These are phyloP conservation scores for Fraxinus sp. DNA, from an alignment of 305 asterid species.

Conservation along the genomic window DNA sequence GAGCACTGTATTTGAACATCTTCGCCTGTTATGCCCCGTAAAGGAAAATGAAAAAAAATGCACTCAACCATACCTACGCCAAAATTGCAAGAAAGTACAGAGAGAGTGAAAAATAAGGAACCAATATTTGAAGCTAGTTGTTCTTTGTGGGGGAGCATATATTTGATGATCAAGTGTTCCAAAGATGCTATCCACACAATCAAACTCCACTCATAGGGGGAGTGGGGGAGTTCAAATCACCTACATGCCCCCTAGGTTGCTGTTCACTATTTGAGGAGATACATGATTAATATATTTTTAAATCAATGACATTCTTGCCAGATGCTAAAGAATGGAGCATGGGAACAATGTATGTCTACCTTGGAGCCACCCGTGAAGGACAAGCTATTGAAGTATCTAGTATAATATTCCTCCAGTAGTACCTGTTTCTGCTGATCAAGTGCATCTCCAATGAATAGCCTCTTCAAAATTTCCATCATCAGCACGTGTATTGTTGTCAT, in stretches of 20 bases:
- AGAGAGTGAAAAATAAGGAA: background rate
- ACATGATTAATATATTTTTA: background rate
- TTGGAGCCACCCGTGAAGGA: constrained; percentile 77
- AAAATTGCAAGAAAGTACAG: background rate
- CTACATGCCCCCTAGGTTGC: background rate
- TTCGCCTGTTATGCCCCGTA: background rate
- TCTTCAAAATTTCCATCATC: constrained; percentile 33
- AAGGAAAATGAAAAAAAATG: background rate
- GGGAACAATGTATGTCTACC: constrained; percentile 85
- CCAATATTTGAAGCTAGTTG: background rate
- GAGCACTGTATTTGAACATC: background rate
- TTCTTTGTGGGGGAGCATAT: background rate
- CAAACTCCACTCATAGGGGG: background rate
- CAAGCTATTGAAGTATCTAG: constrained; percentile 55
- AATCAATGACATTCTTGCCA: constrained; percentile 32
- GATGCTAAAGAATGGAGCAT: constrained; percentile 78
- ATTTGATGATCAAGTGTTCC: background rate
- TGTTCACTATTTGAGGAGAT: background rate
- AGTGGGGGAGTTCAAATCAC: background rate
- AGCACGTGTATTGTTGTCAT: constrained; percentile 23
- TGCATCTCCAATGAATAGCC: constrained; percentile 25
- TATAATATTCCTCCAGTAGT: constrained; percentile 22
- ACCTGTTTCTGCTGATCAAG: constrained; percentile 26
- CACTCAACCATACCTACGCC: background rate
- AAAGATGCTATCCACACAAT: background rate